Evolutionary conservation across 73 alveolate genomes (phyloP), one percentile per base, ranked within the genome.

Genomic region (Paramecium octaurelia): DNA sequence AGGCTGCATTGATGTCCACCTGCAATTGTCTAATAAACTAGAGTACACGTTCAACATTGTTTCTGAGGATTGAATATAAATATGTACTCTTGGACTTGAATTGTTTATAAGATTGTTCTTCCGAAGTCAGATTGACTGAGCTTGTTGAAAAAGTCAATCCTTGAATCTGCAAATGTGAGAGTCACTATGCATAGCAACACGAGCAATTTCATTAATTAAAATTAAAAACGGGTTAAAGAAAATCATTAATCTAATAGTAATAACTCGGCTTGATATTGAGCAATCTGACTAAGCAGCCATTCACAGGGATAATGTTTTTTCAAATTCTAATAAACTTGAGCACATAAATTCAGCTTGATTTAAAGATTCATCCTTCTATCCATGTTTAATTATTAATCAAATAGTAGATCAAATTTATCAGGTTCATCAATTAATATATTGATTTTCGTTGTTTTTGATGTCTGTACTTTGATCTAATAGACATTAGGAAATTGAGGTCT

Each of bases 91-190:
- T 80, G 64, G 14, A 80, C 46, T 80, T 80, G 18, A 6, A 80
- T 42, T 23, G 91, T 44, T 46, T 48, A 24, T 48, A 80, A 80
- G 20, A 80, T 80, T 10, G 91, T 80, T 16, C 10, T 20, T 80
- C 91, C 91, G 16, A 80, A 80, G 2, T 80, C 91, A 42, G 76
- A 43, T 46, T 80, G 24, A 40, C 57, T 42, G 46, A 80, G 73
- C 48, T 80, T 44, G n/a, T 2, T 48, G 57, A 80, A 80, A 18
- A 80, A 44, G 27, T 80, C 91, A 42, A 75, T 35, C 58, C 24
- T 46, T 8, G 9, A 43, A 46, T 80, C 76, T 44, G 91, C 91
- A 43, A 80, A 80, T 24, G 73, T 35, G 38, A 38, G 69, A 54
- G 31, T 38, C 88, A 75, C 60, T 8, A 75, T 54, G 31, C 34